Evolutionary conservation across 2,329 filamentous ascomycete species (phyloP), one percentile per base, ranked within the genome.

Genomic region (Aspergillus sp.): DNA sequence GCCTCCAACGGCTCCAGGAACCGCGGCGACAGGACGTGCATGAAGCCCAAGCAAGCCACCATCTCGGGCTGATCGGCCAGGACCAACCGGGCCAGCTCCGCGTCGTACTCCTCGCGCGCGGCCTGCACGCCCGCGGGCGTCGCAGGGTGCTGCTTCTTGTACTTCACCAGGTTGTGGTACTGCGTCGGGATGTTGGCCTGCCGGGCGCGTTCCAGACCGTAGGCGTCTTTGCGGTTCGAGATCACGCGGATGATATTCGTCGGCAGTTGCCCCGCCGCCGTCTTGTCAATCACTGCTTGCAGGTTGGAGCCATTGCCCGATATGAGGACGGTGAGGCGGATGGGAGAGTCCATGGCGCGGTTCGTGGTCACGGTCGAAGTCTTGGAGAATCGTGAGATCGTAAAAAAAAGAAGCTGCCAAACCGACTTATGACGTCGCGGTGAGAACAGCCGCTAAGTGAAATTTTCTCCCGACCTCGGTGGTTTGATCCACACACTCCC

Each of bases 21-120:
- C 1, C 78, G 75, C 2, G 78, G 76, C 0, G 85, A 86, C 45
- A 95, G 81, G 52, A 95, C 87, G 69, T 94, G 87, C 90, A 95
- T 95, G 81, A 89, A 95, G 2, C 91, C 91, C 3, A 89, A 87
- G 60, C 91, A 88, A 7, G 94, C 87, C 45, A 96, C 84, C 50
- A 96, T 72, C 50, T 92, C 83, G 0, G 91, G 90, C 52, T 72
- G 72, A 57, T 87, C 81, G 4, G 73, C 69, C 20, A 93, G 76
- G 48, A 95, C 81, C 54, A 87, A 78, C 40, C 80, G 71, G 0
- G 89, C 88, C 57, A 96, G 77, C 41, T 89, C 88, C 13, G 84
- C 81, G 68, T 96, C 91, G 70, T 94, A 95, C 49, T 78, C 78
- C 44, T 80, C 75, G 20, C 91, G 82, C 1, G 84, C 87, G 40